Conservation (phyloP, 2,329 filamentous ascomycete genomes). For the Aspergillus sojae region DNA sequence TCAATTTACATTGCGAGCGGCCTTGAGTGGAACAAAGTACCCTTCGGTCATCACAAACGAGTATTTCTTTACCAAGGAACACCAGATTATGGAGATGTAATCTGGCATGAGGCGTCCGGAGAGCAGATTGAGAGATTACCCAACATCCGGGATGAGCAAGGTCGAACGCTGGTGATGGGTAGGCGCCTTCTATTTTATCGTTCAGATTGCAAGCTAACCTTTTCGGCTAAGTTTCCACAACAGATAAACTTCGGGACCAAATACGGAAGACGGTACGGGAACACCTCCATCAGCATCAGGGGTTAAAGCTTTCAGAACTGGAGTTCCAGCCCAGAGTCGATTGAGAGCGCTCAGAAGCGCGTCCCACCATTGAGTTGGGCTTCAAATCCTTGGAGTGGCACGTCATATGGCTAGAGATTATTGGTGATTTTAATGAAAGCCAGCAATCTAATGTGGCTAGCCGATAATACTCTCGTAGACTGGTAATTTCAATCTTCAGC, state of each 20-base stretch:
- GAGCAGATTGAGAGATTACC: constrained; percentile 24
- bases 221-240: constrained; percentile 22
- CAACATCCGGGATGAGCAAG: constrained; percentile 24
- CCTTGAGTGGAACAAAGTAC: constrained; percentile 17
- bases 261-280: constrained; percentile 20
- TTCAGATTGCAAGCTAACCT: constrained; percentile 13
- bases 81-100: constrained; percentile 24
- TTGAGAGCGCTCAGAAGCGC: not conserved
- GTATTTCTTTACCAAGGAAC: constrained; percentile 25
- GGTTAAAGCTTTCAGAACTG: constrained; percentile 22
- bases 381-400: too few species aligned
- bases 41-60: constrained; percentile 24
- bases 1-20: constrained; percentile 28
- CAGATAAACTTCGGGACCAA: constrained; percentile 16
- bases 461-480: too few species aligned
- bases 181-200: too few species aligned
- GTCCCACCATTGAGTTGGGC: too few species aligned
- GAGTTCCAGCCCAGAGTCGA: constrained; percentile 22
- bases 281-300: constrained; percentile 19
- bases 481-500: too few species aligned
- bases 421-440: too few species aligned
- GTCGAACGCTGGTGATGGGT: constrained; percentile 24
- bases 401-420: too few species aligned
- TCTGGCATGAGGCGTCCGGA: constrained; percentile 24
- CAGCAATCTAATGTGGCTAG: too few species aligned